Percentiles rank a stretch among this genome's conserved stretches.
phyloP scores from a whole-genome alignment of 2,329 filamentous ascomycete species.

The Penicillium fuscoglaucum region DNA sequence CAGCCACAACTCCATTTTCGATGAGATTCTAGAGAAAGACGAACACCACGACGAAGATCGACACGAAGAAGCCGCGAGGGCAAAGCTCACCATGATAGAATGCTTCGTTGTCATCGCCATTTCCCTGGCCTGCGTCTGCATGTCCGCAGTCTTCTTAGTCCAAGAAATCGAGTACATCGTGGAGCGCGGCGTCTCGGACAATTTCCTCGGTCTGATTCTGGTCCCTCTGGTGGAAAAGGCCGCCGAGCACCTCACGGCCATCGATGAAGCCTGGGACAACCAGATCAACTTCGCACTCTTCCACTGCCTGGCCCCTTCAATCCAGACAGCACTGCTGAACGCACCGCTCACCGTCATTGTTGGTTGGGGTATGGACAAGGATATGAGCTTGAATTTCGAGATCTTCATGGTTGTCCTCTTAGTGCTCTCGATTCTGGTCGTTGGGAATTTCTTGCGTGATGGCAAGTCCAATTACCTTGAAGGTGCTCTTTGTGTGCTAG shows the following conservation, averaged over 20 bases:
- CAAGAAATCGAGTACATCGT: constrained; percentile 67
- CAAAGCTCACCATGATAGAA: constrained; percentile 74
- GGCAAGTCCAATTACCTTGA: constrained; percentile 90
- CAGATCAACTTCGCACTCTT: constrained; percentile 79
- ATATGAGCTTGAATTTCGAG: constrained; percentile 81
- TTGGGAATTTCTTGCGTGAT: constrained; percentile 84
- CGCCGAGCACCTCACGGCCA: constrained; percentile 78
- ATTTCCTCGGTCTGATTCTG: constrained; percentile 70
- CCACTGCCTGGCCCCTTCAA: constrained; percentile 81
- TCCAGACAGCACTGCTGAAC: constrained; percentile 88
- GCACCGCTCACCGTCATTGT: constrained; percentile 80
- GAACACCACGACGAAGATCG: constrained; percentile 67
- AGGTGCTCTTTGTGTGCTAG: constrained; percentile 71
- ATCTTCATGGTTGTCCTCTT: constrained; percentile 81
- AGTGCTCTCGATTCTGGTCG: constrained; percentile 79
- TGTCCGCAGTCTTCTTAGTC: constrained; percentile 74
- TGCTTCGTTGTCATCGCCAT: constrained; percentile 65
- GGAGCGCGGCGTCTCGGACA: constrained; percentile 54
- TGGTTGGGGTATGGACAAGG: constrained; percentile 71
- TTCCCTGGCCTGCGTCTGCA: constrained; percentile 66
- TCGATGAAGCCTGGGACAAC: constrained; percentile 74
- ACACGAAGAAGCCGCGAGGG: constrained; percentile 59
- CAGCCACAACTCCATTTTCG: constrained; percentile 75
- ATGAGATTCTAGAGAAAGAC: constrained; percentile 70
- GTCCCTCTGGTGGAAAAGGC: constrained; percentile 81